Base-by-base conservation (phyloP, 1,284 basidiomycete genomes). In the Leccinum fuscescens region DNA sequence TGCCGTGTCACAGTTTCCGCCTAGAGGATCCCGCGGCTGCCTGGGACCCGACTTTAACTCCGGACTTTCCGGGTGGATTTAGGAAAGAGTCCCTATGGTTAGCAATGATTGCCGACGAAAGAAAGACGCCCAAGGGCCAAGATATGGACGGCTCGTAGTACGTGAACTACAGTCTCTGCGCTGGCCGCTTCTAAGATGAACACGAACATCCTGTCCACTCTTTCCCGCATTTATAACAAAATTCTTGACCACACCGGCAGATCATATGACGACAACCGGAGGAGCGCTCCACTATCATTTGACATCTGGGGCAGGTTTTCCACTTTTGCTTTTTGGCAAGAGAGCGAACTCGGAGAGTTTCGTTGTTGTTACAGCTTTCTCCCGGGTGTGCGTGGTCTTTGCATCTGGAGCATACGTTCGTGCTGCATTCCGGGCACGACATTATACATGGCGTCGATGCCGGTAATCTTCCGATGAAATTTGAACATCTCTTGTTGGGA, bases 281-380 rank as follows among this genome's bases (percentile, higher is more conserved):
- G 6, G 61, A 58, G 22, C 78, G 77, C 63, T 81, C 79, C 57
- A 81, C 71, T 37, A 81, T 69, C 56, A 70, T 67, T 51, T 69
- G 66, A 69, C 79, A 81, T 8, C 66, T 70, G 1, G 80, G 79
- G 64, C 79, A 81, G 9, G 73, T 72, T 55, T 74, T 69, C 80
- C 80, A 81, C n/a, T 74, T 73, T 3, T 68, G 60, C 55, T 63
- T 29, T 33, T 68, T 61, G n/a, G 72, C 78, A 31, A 80, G 71
- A 4, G 58, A 62, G 20, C 74, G 71, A 27, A 77, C 71, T 27
- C 68, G 66, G 62, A n/a, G 63, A 59, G 17, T 67, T 61, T 46
- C 44, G 29, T 61, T 73, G 67, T 56, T 62, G 57, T 67, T 65
- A 62, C 63, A 65, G 54, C 58, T 62, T 35, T 65, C 59, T 29